Evolutionary conservation across 306 rosid genomes (phyloP).

Genomic region (Inga leiocalycina): DNA sequence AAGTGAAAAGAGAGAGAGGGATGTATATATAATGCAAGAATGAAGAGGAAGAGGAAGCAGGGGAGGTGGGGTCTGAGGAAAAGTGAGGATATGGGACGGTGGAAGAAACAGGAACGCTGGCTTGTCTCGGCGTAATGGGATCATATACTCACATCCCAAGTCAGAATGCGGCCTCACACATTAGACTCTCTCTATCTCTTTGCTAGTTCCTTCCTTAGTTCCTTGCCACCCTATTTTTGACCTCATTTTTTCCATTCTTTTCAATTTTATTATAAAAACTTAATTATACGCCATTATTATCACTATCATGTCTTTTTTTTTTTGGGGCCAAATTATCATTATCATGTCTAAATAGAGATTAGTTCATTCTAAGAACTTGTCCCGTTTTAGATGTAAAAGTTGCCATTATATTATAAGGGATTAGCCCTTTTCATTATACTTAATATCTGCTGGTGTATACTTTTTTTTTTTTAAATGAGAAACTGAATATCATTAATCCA

Average conservation of each 20-base stretch:
- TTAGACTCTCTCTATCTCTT: constrained; percentile 17
- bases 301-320: too few species aligned
- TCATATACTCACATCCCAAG: background rate
- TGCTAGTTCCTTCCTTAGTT: background rate
- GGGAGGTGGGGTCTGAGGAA: background rate
- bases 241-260: background rate
- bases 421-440: too few species aligned
- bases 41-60: too few species aligned
- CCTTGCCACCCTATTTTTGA: background rate
- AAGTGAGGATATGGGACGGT: background rate
- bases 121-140: background rate
- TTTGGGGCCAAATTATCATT: too few species aligned
- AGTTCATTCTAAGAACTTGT: too few species aligned
- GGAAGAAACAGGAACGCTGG: background rate
- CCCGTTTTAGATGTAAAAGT: too few species aligned
- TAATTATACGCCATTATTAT: too few species aligned
- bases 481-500: too few species aligned
- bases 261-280: too few species aligned
- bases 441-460: too few species aligned
- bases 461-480: too few species aligned
- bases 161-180: background rate
- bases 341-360: background rate
- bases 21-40: constrained; percentile 30
- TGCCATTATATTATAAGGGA: too few species aligned
- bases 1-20: background rate